Evolutionary conservation across 2,329 filamentous ascomycete genomes (phyloP), one percentile per base, ranked within the genome.

Genomic region (Venturia pyrina): DNA sequence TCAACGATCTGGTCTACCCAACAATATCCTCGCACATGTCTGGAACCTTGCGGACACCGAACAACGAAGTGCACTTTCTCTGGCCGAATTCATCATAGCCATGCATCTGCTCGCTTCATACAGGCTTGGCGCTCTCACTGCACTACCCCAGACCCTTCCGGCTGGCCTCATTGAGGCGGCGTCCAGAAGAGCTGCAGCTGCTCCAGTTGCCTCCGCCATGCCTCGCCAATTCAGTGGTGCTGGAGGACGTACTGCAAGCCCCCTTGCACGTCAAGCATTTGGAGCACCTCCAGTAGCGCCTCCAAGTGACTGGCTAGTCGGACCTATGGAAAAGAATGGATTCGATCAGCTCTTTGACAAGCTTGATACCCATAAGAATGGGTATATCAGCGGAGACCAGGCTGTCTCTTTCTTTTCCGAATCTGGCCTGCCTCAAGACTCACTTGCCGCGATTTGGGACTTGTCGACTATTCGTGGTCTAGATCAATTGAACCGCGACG

Each of bases 51-150:
- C 93, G 28, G 95, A 99, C 75, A 95, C 91, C 0, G 93, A 97
- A 77, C 92, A 96, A 78, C 87, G 93, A 64, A 95, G 95, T 63
- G 87, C 89, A 41, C 82, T 99, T 44, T 89, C 93, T 66, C 83
- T 88, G 71, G 93, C 92, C 17, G 95, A 98, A 72, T 99, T 99
- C 75, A 90, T 96, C 73, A 96, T 99, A 73, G 95, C 95, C 59
- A 99, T 99, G 95, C 95, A 99, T 76, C 81, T 99, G 68, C 83
- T 99, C 68, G 93, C 91, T 17, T 96, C 92, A 15, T 91, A 91
- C 78, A 96, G 96, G 81, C 89, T 87, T 15, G 90, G 92, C 28
- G 83, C 87, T 40, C 83, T 99, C 75, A 87, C 91, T 69, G 87
- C 85, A 24, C 82, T 98, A 66, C 95, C 95, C 1, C 89, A 81